phyloP scores from a whole-genome alignment of 1,139 yeast species.

The Taphrina sp. region DNA sequence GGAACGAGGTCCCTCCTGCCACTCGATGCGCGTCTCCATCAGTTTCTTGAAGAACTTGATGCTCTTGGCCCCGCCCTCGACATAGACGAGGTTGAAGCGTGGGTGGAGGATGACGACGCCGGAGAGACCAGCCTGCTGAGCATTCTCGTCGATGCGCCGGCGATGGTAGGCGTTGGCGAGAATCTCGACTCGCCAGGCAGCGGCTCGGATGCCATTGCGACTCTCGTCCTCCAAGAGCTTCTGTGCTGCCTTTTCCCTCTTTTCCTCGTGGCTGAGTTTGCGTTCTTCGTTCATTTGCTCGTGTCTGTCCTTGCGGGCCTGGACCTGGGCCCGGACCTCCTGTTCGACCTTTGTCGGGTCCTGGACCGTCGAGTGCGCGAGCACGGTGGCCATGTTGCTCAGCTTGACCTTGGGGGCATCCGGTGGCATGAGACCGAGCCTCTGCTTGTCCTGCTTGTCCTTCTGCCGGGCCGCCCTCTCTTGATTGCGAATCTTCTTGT shows the following conservation, averaged over 20 bases:
- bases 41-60: conserved; percentile 63
- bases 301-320: conserved; percentile 62
- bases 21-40: conserved; percentile 61
- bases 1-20: conserved; percentile 54
- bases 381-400: conserved; percentile 77
- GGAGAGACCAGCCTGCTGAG: conserved; percentile 63
- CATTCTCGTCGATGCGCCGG: conserved; percentile 74
- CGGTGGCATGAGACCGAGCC: conserved; percentile 78
- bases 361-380: conserved; percentile 79
- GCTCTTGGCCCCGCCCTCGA: conserved; percentile 68
- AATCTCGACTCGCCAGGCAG: conserved; percentile 57
- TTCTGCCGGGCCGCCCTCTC: conserved; percentile 63
- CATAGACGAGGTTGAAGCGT: conserved; percentile 60
- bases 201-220: conserved; percentile 57
- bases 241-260: conserved; percentile 48
- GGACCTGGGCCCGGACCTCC: conserved; percentile 67
- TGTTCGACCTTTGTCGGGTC: conserved; percentile 88
- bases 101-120: conserved; percentile 57
- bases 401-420: conserved; percentile 87
- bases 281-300: conserved; percentile 61
- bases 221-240: conserved; percentile 53
- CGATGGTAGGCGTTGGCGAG: conserved; percentile 64
- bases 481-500: conserved; percentile 69
- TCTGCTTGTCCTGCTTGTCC: conserved; percentile 73
- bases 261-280: conserved; percentile 59